Evolutionary conservation across 768 basidiomycete genomes (phyloP), one percentile per base, ranked within the genome.

Genomic region (Suillus spraguei): DNA sequence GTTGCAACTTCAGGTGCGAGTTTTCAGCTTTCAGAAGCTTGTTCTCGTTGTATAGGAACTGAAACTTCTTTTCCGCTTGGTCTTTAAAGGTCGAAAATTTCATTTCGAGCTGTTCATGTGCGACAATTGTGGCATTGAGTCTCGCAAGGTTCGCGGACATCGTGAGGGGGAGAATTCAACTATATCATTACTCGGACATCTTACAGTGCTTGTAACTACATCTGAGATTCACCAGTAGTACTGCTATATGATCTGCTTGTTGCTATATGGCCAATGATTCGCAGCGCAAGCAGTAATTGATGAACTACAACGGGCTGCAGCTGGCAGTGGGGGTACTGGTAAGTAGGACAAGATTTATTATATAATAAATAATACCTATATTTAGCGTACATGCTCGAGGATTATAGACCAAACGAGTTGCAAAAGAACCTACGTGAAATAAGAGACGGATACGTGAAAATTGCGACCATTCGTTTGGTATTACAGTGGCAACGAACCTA

Each of bases 231-330:
- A 46, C 44, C 20, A 46, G 9, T 46, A 46, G 44, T 46, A 46
- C 44, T 46, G 44, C 44, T 46, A 46, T 46, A 46, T 46, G 44
- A 46, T 46, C 44, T 46, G 44, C 44, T 46, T 46, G 44, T 46
- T 46, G 9, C 44, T n/a, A n/a, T 46, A 46, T 46, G 20, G 20
- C 44, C 44, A 46, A 46, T 46, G 44, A 10, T 46, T 46, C 9
- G 20, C 44, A 46, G 44, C n/a, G 10, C 44, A 10, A 46, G 44
- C 44, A 46, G 44, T 46, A 46, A n/a, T 46, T 46, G 20, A 4
- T 46, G 44, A 8, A 9, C 44, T 46, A 46, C 4, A 9, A n/a
- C 9, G 4, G 9, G 44, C 44, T 46, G 44, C 44, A 46, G 44
- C 44, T 46, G 44, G 44, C 44, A 46, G 44, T n/a, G n/a, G 44